These are phyloP conservation scores for Cercospora zeina DNA, from an alignment of 2,329 filamentous ascomycete genomes.

Conservation along the genomic window DNA sequence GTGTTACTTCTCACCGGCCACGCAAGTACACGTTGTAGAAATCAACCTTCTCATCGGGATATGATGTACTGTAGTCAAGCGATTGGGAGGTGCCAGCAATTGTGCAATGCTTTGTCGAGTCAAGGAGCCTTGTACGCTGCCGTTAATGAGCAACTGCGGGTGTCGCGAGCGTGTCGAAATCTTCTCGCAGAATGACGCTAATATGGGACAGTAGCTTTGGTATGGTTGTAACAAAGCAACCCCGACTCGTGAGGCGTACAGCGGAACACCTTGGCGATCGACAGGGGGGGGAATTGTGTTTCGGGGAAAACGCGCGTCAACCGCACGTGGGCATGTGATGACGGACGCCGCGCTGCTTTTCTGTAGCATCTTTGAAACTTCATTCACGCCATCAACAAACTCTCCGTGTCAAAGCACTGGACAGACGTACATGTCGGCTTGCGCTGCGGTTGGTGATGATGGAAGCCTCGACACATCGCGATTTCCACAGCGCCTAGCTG, in stretches of 20 bases:
- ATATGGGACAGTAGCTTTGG: background rate
- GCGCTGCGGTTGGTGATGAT: background rate
- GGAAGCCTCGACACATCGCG: background rate
- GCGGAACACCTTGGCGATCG: background rate
- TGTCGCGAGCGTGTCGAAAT: background rate
- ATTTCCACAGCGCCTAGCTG: background rate
- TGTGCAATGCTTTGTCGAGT: too few relatives aligned
- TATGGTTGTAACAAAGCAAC: background rate
- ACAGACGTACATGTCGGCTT: background rate
- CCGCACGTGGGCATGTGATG: conserved; percentile 4
- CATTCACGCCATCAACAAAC: background rate
- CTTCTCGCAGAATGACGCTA: background rate
- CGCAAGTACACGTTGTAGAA: too few relatives aligned
- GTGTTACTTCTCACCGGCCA: too few relatives aligned
- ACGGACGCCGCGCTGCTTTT: background rate
- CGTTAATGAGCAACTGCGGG: background rate
- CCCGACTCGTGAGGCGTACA: background rate
- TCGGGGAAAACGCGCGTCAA: background rate
- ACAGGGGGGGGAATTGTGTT: background rate
- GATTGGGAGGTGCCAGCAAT: too few relatives aligned
- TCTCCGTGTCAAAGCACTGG: background rate
- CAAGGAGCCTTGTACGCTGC: too few relatives aligned
- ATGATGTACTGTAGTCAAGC: too few relatives aligned
- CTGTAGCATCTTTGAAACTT: background rate
- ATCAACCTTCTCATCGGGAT: too few relatives aligned